Percentiles rank a stretch among this genome's conserved stretches.
These are phyloP conservation scores for Tricholoma bakamatsutake DNA, from an alignment of 768 basidiomycete species.

Conservation along the genomic window DNA sequence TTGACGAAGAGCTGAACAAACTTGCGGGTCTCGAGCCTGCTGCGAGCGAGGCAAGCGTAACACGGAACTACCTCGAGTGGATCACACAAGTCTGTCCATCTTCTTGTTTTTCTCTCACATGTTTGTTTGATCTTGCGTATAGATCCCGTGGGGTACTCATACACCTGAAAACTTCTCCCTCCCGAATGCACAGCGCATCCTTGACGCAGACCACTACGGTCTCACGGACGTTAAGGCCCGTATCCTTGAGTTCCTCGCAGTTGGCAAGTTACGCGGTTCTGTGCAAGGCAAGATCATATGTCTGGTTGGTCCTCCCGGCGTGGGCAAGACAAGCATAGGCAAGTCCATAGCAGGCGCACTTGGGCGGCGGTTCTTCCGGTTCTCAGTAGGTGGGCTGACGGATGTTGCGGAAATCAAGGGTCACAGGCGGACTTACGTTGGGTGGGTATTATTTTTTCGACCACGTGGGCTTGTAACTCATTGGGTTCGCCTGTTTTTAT, in stretches of 20 bases:
- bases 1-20: constrained; percentile 93
- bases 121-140: neutral
- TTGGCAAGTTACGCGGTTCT: constrained; percentile 89
- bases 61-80: constrained; percentile 93
- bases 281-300: constrained; percentile 98
- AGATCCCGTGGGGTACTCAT: constrained; percentile 97
- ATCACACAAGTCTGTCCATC: constrained; percentile 57
- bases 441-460: constrained; percentile 37
- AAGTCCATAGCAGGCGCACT: constrained; percentile 92
- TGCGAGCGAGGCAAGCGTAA: constrained; percentile 90
- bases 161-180: constrained; percentile 92
- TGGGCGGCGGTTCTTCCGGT: constrained; percentile 89
- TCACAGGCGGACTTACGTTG: constrained; percentile 94
- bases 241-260: constrained; percentile 93
- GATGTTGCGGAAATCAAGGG: constrained; percentile 99
- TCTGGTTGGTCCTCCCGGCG: constrained; percentile 93
- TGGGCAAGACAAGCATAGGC: constrained; percentile 95
- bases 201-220: constrained; percentile 96
- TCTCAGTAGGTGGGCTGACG: constrained; percentile 93
- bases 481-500: neutral
- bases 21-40: constrained; percentile 85
- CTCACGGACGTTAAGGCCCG: constrained; percentile 88
- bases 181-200: constrained; percentile 68
- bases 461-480: neutral
- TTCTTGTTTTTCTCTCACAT: neutral